These are phyloP conservation scores for Silene uniflora DNA, from an alignment of 148 eudicot genomes.

Conservation along the genomic window DNA sequence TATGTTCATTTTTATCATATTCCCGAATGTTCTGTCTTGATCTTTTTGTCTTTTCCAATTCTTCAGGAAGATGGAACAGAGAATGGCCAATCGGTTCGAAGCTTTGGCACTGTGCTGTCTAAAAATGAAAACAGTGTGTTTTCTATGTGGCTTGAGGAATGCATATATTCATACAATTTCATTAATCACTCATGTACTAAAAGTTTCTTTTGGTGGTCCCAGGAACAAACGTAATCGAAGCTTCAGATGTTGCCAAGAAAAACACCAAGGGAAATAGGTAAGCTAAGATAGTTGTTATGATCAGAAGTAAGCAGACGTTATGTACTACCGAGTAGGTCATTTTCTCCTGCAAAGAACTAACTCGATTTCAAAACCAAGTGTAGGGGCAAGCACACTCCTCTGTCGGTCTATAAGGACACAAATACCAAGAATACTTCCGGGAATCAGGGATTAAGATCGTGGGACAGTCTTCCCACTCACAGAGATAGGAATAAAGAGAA, in stretches of 20 bases:
- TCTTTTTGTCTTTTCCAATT: too few species aligned
- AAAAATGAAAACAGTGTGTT: too few species aligned
- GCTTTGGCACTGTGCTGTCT: too few species aligned
- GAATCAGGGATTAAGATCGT: constrained; percentile 38
- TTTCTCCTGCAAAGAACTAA: constrained; percentile 8
- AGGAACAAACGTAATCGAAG: constrained; percentile 49
- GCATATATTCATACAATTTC: too few species aligned
- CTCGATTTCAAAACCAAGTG: not conserved
- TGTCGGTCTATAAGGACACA: constrained; percentile 57
- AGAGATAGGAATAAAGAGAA: constrained; percentile 94
- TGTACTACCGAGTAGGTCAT: not conserved
- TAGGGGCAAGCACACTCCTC: constrained; percentile 50
- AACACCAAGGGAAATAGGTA: constrained; percentile 52
- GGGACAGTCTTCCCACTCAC: constrained; percentile 78
- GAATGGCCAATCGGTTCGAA: too few species aligned
- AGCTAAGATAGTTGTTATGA: constrained; percentile 14
- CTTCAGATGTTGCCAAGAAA: constrained; percentile 45
- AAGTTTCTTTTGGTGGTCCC: too few species aligned
- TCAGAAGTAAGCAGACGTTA: not conserved
- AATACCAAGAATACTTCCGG: constrained; percentile 29
- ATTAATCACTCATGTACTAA: too few species aligned
- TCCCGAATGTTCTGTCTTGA: too few species aligned
- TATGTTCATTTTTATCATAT: too few species aligned
- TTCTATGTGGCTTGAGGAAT: too few species aligned
- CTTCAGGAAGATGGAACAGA: too few species aligned